Conservation (phyloP, 495 filamentous ascomycete species). For the Penicillium macrosclerotiorum region DNA sequence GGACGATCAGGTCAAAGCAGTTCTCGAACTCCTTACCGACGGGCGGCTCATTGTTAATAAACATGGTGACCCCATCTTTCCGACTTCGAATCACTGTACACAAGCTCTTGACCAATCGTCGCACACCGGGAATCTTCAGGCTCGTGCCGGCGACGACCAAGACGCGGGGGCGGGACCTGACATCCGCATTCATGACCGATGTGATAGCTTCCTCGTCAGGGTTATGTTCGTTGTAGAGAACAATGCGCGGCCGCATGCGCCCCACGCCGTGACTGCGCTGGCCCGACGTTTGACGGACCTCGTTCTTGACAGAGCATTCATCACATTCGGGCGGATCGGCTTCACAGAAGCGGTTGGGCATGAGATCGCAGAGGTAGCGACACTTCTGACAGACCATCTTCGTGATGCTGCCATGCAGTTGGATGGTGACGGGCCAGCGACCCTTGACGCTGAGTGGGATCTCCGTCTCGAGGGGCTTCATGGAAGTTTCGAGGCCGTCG, state of each 20-base stretch:
- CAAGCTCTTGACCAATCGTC: slow-evolving; percentile 85
- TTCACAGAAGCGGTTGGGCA: slow-evolving; percentile 77
- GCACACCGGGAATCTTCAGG: slow-evolving; percentile 89
- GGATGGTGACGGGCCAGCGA: slow-evolving; percentile 89
- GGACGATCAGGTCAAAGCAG: slow-evolving; percentile 87
- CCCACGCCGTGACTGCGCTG: slow-evolving; percentile 94
- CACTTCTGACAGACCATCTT: slow-evolving; percentile 98
- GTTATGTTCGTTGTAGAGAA: slow-evolving; percentile 96
- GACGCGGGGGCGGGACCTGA: slow-evolving; percentile 82
- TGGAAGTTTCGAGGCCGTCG: slow-evolving; percentile 85
- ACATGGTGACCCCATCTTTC: slow-evolving; percentile 86
- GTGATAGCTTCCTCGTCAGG: slow-evolving; percentile 96
- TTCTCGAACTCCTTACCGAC: slow-evolving; percentile 80
- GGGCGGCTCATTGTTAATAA: slow-evolving; percentile 89
- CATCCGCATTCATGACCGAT: slow-evolving; percentile 77
- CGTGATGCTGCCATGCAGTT: slow-evolving; percentile 88
- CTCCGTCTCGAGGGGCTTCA: slow-evolving; percentile 73
- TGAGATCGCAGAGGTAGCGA: slow-evolving; percentile 69
- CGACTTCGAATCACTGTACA: slow-evolving; percentile 74
- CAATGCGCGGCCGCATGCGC: slow-evolving; percentile 85
- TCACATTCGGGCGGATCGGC: slow-evolving; percentile 80
- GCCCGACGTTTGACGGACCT: slow-evolving; percentile 73
- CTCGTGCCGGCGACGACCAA: slow-evolving; percentile 94
- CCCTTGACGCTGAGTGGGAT: slow-evolving; percentile 75
- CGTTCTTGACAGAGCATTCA: slow-evolving; percentile 71